Conservation (phyloP, 2,329 filamentous ascomycete genomes). For the Aspergillus sp. region DNA sequence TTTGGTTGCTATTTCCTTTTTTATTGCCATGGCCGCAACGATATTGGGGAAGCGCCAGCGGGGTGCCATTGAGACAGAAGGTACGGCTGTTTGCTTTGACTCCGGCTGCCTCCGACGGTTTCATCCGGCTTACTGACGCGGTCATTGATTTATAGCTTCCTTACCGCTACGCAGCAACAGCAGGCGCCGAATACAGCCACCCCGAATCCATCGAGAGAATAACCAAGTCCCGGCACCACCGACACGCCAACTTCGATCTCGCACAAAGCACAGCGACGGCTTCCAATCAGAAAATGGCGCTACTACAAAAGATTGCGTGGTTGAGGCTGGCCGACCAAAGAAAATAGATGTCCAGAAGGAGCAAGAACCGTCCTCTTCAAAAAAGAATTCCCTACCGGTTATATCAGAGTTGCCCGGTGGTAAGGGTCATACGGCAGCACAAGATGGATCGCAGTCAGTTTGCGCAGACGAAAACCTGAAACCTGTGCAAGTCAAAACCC, state of each 20-base stretch:
- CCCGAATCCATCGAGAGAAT: slow-evolving; percentile 38
- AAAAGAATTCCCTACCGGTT: slow-evolving; percentile 47
- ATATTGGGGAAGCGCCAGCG: slow-evolving; percentile 48
- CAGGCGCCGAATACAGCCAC: slow-evolving; percentile 50
- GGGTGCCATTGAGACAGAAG: slow-evolving; percentile 36
- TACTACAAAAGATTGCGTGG: slow-evolving; percentile 19
- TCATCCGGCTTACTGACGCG: not conserved
- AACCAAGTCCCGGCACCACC: slow-evolving; percentile 22
- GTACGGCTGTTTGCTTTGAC: slow-evolving; percentile 31
- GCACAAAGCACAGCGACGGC: slow-evolving; percentile 29
- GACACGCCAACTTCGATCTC: slow-evolving; percentile 36
- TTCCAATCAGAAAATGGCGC: slow-evolving; percentile 30
- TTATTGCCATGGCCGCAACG: slow-evolving; percentile 38
- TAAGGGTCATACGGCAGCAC: slow-evolving; percentile 17
- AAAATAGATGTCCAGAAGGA: slow-evolving; percentile 42
- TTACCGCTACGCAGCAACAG: slow-evolving; percentile 41
- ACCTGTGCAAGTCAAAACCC: slow-evolving; percentile 45
- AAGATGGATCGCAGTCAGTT: not conserved
- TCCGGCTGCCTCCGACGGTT: slow-evolving; percentile 2
- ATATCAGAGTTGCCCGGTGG: slow-evolving; percentile 40
- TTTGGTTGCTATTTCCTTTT: slow-evolving; percentile 21
- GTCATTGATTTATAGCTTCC: slow-evolving; percentile 14
- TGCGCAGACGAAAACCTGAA: slow-evolving; percentile 46
- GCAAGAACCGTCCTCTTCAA: slow-evolving; percentile 47
- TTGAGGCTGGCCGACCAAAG: slow-evolving; percentile 48